Evolutionary conservation across 139 green algal genomes (phyloP), one percentile per base, ranked within the genome.

Genomic region (Coelastrella sp.): DNA sequence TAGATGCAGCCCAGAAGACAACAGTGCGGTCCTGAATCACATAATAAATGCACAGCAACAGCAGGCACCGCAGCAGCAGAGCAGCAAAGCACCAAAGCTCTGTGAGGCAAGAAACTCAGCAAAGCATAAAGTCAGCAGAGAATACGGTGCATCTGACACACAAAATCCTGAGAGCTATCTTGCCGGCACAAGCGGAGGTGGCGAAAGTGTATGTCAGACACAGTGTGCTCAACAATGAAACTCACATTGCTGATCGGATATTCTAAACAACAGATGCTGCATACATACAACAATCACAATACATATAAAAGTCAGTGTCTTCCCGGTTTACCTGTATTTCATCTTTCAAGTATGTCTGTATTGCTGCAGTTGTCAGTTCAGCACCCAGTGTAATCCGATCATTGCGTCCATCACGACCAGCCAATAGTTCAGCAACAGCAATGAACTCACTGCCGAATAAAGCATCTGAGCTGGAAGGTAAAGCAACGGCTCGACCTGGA

Each of bases 1-100:
- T 83, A 62, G 40, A 66, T 34, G 79, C 66, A 1, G 88, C 89
- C 92, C 92, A 93, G 40, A 91, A 91, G 38, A 90, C 89, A 8
- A 85, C 69, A 23, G 86, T 71, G 5, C 68, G 43, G 5, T 86
- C 68, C 40, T 71, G 72, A 32, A 80, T n/a, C n/a, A n/a, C n/a
- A n/a, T n/a, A n/a, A n/a, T n/a, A n/a, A n/a, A n/a, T n/a, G n/a
- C n/a, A n/a, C n/a, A n/a, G n/a, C n/a, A n/a, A 27, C 30, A 62
- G 43, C 40, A 64, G 7, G 50, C n/a, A 32, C 2, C 32, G 62
- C 38, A 45, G 64, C 11, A 83, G 45, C 45, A 23, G 45, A 1
- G 15, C 45, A 57, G n/a, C n/a, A n/a, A n/a, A n/a, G n/a, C n/a
- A n/a, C n/a, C n/a, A n/a, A n/a, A n/a, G n/a, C n/a, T n/a, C n/a